These are phyloP conservation scores for Babesia bigemina DNA, from an alignment of 169 alveolate genomes.

Conservation along the genomic window DNA sequence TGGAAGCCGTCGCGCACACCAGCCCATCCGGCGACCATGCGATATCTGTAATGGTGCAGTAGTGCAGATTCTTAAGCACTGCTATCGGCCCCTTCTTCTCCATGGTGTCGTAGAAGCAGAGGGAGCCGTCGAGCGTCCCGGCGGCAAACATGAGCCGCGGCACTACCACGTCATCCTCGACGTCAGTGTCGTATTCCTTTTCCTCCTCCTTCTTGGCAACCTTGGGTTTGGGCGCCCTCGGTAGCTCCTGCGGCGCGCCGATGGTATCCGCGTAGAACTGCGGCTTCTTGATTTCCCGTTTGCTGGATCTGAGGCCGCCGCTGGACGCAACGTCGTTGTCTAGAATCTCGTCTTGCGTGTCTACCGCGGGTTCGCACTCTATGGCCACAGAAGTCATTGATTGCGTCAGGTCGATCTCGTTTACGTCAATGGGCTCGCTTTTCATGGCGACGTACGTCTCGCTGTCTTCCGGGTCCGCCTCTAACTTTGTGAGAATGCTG, in stretches of 20 bases:
- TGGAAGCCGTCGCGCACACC: constrained; percentile 88
- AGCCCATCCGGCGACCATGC: constrained; percentile 91
- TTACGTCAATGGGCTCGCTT: neutral
- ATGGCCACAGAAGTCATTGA: neutral
- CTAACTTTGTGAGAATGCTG: neutral
- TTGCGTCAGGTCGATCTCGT: neutral
- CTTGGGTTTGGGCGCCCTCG: constrained; percentile 10
- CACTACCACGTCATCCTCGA: constrained; percentile 73
- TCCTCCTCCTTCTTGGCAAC: constrained; percentile 50
- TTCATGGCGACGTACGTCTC: neutral
- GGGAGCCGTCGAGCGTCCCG: constrained; percentile 86
- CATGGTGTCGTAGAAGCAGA: constrained; percentile 85
- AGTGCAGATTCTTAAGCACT: constrained; percentile 89
- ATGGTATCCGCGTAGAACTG: constrained; percentile 36
- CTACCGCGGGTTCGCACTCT: neutral
- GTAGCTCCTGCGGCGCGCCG: neutral
- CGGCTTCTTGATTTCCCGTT: constrained; percentile 24
- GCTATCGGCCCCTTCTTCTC: constrained; percentile 86
- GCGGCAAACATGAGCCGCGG: constrained; percentile 81
- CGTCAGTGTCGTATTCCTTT: constrained; percentile 68
- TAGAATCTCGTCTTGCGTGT: neutral
- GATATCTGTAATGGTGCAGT: constrained; percentile 90
- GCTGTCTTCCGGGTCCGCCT: neutral
- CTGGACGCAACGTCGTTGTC: neutral
- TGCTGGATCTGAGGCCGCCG: constrained; percentile 12